Percentiles rank a stretch among this genome's conserved stretches.
Evolutionary conservation across 495 filamentous ascomycete species (phyloP).

Genomic region (Aspergillus egyptiacus): DNA sequence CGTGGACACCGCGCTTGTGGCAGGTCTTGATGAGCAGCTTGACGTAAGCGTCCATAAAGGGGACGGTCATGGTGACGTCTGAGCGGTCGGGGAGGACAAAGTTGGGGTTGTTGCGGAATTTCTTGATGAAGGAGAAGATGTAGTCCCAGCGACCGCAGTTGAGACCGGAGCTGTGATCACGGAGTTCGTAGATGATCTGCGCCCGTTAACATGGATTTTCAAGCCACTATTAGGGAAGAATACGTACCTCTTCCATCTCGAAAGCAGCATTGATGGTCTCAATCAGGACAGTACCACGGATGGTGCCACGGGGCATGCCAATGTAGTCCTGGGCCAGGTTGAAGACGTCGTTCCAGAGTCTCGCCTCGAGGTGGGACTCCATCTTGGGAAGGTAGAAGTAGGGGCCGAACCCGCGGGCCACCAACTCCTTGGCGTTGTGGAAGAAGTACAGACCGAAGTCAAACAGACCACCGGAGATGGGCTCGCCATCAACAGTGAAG

Average conservation of each 20-base stretch:
- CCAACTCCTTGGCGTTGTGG: constrained; percentile 91
- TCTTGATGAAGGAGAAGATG: constrained; percentile 99
- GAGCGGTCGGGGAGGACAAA: constrained; percentile 92
- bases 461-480: constrained; percentile 89
- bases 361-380: constrained; percentile 95
- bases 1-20: constrained; percentile 90
- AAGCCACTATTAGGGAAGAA: background rate
- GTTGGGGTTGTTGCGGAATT: constrained; percentile 88
- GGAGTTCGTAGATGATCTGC: constrained; percentile 94
- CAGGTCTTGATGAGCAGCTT: constrained; percentile 96
- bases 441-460: constrained; percentile 99
- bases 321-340: constrained; percentile 92
- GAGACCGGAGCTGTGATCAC: constrained; percentile 90
- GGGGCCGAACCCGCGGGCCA: constrained; percentile 77
- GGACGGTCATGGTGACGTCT: constrained; percentile 93
- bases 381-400: constrained; percentile 99
- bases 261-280: constrained; percentile 99
- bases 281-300: constrained; percentile 92
- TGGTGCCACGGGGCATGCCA: constrained; percentile 83
- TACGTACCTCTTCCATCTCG: constrained; percentile 84
- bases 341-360: constrained; percentile 99
- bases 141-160: constrained; percentile 99
- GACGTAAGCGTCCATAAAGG: constrained; percentile 98
- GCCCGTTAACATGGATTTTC: background rate
- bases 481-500: constrained; percentile 90